These are phyloP conservation scores for Geranomyces michiganensis DNA, from an alignment of 192 early-diverging fungal species.

Conservation along the genomic window DNA sequence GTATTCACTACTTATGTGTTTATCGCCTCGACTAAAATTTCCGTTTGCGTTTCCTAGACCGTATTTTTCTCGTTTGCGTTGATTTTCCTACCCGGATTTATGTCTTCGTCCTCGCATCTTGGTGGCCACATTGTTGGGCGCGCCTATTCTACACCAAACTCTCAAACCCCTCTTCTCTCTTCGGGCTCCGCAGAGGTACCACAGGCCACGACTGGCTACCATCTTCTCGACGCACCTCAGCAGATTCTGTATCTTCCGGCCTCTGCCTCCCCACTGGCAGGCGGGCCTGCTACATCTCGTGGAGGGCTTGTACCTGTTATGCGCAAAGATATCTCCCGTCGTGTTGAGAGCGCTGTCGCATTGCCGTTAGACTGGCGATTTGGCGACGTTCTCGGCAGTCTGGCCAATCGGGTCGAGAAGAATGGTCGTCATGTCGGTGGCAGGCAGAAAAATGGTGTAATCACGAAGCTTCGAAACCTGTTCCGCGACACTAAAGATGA, in stretches of 20 bases:
- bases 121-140: slow-evolving; percentile 31
- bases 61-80: slow-evolving; percentile 83
- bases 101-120: slow-evolving; percentile 39
- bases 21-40: background rate
- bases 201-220: background rate
- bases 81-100: slow-evolving; percentile 67
- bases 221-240: slow-evolving; percentile 22
- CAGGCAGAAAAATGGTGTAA: background rate
- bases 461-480: slow-evolving; percentile 19
- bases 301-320: background rate
- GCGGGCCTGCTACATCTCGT: background rate
- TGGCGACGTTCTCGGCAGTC: slow-evolving; percentile 16
- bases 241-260: slow-evolving; percentile 34
- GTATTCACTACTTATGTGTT: background rate
- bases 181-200: background rate
- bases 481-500: slow-evolving; percentile 3
- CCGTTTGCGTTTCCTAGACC: slow-evolving; percentile 50
- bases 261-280: slow-evolving; percentile 29
- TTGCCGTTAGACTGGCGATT: slow-evolving; percentile 27
- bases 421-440: background rate
- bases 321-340: background rate
- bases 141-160: slow-evolving; percentile 17
- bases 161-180: background rate
- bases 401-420: slow-evolving; percentile 1
- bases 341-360: slow-evolving; percentile 24